Evolutionary conservation across 2,329 filamentous ascomycete genomes (phyloP).

Genomic region (Hypomyces rosellus): DNA sequence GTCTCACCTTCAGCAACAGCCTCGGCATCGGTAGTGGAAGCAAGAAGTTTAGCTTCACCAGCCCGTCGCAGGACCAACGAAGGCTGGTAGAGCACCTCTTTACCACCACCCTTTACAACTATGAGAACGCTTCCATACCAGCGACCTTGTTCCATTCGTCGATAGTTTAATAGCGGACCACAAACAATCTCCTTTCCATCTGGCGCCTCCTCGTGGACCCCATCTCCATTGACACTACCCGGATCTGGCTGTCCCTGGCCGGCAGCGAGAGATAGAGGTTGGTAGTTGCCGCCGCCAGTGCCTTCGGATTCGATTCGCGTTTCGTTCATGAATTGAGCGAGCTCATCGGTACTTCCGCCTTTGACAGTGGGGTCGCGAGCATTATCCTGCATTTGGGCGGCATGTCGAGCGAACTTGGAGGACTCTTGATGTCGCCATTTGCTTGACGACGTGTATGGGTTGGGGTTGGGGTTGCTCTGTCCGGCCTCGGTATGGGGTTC

Average conservation of each 20-base stretch:
- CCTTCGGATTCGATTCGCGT: constrained; percentile 41
- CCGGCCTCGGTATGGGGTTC: constrained; percentile 24
- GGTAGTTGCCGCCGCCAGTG: constrained; percentile 30
- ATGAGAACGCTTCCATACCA: constrained; percentile 87
- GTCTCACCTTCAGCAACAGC: constrained; percentile 24
- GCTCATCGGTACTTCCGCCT: constrained; percentile 40
- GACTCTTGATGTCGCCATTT: constrained; percentile 62
- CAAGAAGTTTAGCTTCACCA: constrained; percentile 19
- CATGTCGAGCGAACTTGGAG: constrained; percentile 45
- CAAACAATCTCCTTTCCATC: constrained; percentile 58
- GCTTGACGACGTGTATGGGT: constrained; percentile 48
- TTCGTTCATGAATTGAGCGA: constrained; percentile 51
- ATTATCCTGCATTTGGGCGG: constrained; percentile 25
- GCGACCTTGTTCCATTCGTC: constrained; percentile 60
- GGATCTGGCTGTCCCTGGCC: constrained; percentile 19
- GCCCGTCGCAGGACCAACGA: constrained; percentile 47
- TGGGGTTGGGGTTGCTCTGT: constrained; percentile 36
- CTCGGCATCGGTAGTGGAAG: constrained; percentile 14
- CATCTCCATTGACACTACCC: constrained; percentile 4
- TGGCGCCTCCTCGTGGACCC: constrained; percentile 15
- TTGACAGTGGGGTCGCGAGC: constrained; percentile 25
- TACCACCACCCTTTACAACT: constrained; percentile 66
- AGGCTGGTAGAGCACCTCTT: constrained; percentile 52
- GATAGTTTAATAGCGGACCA: constrained; percentile 73
- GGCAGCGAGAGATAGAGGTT: constrained; percentile 44